Conservation (phyloP, 257 asterid genomes). For the Handroanthus guayacan region DNA sequence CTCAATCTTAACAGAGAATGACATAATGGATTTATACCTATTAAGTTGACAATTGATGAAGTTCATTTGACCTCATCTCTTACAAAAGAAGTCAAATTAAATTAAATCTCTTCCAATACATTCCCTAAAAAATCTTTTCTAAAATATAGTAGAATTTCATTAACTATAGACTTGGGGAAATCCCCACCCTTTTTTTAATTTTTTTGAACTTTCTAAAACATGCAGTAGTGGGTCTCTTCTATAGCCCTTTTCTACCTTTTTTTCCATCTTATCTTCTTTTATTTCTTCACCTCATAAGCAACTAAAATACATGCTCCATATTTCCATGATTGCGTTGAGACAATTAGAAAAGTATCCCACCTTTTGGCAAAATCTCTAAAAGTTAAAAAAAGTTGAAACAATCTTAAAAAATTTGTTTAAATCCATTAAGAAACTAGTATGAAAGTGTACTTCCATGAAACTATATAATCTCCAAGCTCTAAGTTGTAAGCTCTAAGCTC, state of each 20-base stretch:
- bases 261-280: conserved; percentile 57
- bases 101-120: conserved; percentile 36
- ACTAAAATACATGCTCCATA: conserved; percentile 51
- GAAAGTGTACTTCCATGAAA: conserved; percentile 34
- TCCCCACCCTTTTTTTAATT: conserved; percentile 47
- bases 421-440: conserved; percentile 22
- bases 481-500: background rate
- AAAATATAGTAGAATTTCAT: conserved; percentile 24
- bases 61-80: conserved; percentile 49
- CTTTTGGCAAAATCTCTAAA: conserved; percentile 46
- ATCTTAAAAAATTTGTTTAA: conserved; percentile 31
- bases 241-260: conserved; percentile 34
- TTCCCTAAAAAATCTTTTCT: conserved; percentile 31
- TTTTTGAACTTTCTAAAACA: conserved; percentile 39
- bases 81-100: conserved; percentile 44
- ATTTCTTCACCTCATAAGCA: conserved; percentile 48
- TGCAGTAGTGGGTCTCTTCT: conserved; percentile 59
- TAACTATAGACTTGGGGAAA: conserved; percentile 36
- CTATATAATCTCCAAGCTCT: conserved; percentile 54
- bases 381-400: conserved; percentile 33
- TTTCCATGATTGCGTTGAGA: conserved; percentile 48
- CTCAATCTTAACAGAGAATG: conserved; percentile 4
- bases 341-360: conserved; percentile 38
- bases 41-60: conserved; percentile 55
- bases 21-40: conserved; percentile 47